Evolutionary conservation across 1,284 basidiomycete genomes (phyloP), one percentile per base, ranked within the genome.

Genomic region (Lignosus rhinocerotis): DNA sequence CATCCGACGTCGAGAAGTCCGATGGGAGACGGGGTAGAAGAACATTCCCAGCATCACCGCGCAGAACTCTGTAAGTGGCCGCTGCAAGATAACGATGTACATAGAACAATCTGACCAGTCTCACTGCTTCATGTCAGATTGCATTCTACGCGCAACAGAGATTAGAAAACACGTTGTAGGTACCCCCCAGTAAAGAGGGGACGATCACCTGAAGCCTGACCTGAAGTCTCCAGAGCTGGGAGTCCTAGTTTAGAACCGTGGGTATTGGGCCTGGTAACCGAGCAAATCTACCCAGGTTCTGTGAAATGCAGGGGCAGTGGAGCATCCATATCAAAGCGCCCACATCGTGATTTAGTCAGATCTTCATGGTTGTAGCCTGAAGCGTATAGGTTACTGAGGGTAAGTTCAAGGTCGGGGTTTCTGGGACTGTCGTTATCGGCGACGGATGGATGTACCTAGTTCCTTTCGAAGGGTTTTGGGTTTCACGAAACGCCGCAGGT

Each of bases 1-100:
- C 59, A 39, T 38, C 62, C 59, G 59, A 53, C 45, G 51, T 56
- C 53, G 39, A 48, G 56, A 30, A 53, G 48, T 59, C 62, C 62
- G 62, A 60, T 49, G 51, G 38, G 38, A 47, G 55, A 34, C 59
- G 62, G 62, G 51, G 50, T 38, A 50, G 48, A 55, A 36, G 54
- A 53, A 50, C 38, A 10, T 60, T 63, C 61, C 53, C 61, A 63
- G 61, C 53, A 60, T 60, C 56, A 59, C 45, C 43, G 55, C 43
- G 42, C 51, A 51, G 56, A 51, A 60, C 53, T 51, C 50, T 51
- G 38, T 6, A 42, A 17, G 17, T 19, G 50, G 39, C 38, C 50
- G 50, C 38, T n/a, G 32, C 25, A 16, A 31, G 58, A 63, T 63
- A 63, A 58, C 59, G 56, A 44, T 48, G 53, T 56, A 38, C 59